Conservation (phyloP, 2,329 filamentous ascomycete species). For the Sclerotinia trifoliorum region DNA sequence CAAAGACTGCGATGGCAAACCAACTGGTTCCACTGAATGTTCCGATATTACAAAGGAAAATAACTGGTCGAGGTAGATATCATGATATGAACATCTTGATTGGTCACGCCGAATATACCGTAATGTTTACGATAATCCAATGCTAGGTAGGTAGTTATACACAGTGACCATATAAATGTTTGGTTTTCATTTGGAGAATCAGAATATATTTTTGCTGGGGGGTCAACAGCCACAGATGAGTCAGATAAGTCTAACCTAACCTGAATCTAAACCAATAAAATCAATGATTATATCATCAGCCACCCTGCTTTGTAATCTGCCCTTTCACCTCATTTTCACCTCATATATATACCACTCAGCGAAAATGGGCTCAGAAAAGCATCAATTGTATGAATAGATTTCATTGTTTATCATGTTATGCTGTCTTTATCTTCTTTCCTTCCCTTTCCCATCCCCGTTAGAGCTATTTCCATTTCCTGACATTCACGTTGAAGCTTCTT, state of each 20-base stretch:
- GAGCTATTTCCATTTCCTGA: background rate
- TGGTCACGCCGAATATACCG: background rate
- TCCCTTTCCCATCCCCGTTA: background rate
- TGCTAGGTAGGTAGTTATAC: too few species aligned
- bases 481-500: background rate
- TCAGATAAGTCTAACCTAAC: background rate
- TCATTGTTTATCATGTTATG: background rate
- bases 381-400: background rate
- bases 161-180: background rate
- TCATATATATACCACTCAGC: background rate
- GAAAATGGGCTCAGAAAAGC: background rate
- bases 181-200: background rate
- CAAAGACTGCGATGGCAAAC: background rate
- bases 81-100: constrained; percentile 8
- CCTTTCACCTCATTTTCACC: background rate
- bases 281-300: background rate
- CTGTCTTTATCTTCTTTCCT: too few species aligned
- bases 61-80: background rate
- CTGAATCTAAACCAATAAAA: background rate
- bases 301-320: background rate
- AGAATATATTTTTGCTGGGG: constrained; percentile 2
- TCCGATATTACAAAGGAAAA: constrained; percentile 4
- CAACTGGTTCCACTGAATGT: background rate
- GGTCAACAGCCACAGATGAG: background rate
- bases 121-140: background rate